These are phyloP conservation scores for Castanea crenata DNA, from an alignment of 306 rosid species.

Conservation along the genomic window DNA sequence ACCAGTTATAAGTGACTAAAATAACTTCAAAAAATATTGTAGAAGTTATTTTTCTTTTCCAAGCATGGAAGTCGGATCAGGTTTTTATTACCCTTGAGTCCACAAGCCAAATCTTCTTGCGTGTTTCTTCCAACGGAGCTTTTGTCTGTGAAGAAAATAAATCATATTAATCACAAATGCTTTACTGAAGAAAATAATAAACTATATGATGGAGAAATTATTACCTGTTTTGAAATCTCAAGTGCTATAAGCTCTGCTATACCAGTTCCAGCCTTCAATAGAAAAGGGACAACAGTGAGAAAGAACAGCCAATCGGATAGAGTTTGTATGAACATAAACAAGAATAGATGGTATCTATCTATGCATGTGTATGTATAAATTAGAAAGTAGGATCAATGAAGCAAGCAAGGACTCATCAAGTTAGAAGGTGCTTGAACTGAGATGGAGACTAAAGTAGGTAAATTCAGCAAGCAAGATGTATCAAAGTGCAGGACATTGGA, in stretches of 20 bases:
- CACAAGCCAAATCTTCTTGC: constrained; percentile 96
- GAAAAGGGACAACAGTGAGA: constrained; percentile 38
- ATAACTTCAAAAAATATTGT: not conserved
- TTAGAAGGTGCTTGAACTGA: not conserved
- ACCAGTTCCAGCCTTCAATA: constrained; percentile 96
- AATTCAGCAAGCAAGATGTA: not conserved
- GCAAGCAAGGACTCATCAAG: constrained; percentile 4
- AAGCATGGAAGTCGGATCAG: not conserved
- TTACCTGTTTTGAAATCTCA: constrained; percentile 90
- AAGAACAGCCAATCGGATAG: constrained; percentile 8
- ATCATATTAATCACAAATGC: constrained; percentile 1
- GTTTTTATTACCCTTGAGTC: constrained; percentile 74
- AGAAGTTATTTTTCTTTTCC: constrained; percentile 1
- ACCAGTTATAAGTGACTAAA: constrained; percentile 12
- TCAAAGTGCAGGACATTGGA: not conserved
- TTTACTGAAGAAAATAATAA: constrained; percentile 2
- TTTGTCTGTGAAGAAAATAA: constrained; percentile 50
- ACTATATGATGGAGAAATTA: constrained; percentile 5
- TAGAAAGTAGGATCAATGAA: not conserved
- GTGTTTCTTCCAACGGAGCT: constrained; percentile 78
- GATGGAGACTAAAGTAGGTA: not conserved
- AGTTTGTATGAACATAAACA: not conserved
- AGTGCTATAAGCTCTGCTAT: constrained; percentile 98
- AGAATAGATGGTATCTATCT: not conserved
- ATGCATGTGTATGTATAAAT: not conserved